Percentiles rank a stretch among this genome's conserved stretches.
These are phyloP conservation scores for Lachnellula occidentalis DNA, from an alignment of 2,329 filamentous ascomycete species.

Conservation along the genomic window DNA sequence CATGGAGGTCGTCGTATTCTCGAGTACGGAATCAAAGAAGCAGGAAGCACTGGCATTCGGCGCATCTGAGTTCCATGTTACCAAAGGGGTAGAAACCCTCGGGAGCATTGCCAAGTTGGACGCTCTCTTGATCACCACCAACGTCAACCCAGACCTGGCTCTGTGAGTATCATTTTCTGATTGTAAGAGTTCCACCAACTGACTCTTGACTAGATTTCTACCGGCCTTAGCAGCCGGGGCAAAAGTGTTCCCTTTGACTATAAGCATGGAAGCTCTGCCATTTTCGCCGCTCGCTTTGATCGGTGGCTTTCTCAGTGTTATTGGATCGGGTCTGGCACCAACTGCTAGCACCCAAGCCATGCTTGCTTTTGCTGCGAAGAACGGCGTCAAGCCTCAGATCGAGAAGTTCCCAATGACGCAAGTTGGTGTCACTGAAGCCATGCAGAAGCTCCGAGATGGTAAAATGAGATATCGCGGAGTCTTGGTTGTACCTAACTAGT, in stretches of 20 bases:
- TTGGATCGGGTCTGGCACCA: slow-evolving; percentile 7
- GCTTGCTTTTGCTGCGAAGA: slow-evolving; percentile 15
- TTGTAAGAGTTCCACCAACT: too few species aligned
- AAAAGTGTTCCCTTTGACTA: too few species aligned
- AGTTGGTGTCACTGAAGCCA: slow-evolving; percentile 11
- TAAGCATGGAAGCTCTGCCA: too few species aligned
- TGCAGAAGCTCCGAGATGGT: slow-evolving; percentile 11
- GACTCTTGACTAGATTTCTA: too few species aligned
- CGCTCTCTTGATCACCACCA: slow-evolving; percentile 9
- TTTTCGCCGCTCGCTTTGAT: too few species aligned
- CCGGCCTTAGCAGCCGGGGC: too few species aligned
- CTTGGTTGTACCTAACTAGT: not conserved
- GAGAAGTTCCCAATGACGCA: slow-evolving; percentile 15
- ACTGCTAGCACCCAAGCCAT: slow-evolving; percentile 15
- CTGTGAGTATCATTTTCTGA: not conserved
- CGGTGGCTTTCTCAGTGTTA: not conserved
- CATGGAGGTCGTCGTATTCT: slow-evolving; percentile 56
- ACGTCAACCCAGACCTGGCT: slow-evolving; percentile 32
- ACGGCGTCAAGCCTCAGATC: slow-evolving; percentile 13
- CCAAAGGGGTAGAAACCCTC: not conserved
- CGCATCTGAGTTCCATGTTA: slow-evolving; percentile 43
- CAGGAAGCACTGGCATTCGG: slow-evolving; percentile 54
- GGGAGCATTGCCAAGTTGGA: not conserved
- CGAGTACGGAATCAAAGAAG: slow-evolving; percentile 50
- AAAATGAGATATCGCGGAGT: slow-evolving; percentile 16